Percentiles rank a stretch among this genome's conserved stretches.
These are phyloP conservation scores for Fusarium piperis DNA, from an alignment of 2,329 filamentous ascomycete species.

Conservation along the genomic window DNA sequence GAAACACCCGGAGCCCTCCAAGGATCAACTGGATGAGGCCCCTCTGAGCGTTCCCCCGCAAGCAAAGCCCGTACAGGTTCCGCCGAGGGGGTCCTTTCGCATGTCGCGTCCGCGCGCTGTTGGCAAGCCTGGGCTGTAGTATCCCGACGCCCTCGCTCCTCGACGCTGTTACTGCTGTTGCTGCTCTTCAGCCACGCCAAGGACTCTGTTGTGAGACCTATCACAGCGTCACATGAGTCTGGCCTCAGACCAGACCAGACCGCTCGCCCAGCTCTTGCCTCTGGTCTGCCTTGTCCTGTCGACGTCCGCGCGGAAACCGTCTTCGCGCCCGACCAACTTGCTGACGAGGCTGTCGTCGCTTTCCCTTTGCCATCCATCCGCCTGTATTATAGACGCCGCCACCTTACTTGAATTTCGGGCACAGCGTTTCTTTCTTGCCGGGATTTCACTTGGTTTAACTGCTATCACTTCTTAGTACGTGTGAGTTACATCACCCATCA, in stretches of 20 bases:
- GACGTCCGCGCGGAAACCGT: neutral
- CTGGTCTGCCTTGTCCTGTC: neutral
- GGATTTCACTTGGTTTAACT: conserved; percentile 11
- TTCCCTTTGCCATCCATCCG: conserved; percentile 6
- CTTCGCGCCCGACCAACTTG: conserved; percentile 18
- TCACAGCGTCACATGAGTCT: conserved; percentile 27
- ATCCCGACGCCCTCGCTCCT: conserved; percentile 18
- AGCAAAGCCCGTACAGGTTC: conserved; percentile 32
- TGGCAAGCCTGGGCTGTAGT: conserved; percentile 30
- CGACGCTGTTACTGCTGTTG: neutral
- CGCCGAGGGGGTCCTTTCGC: conserved; percentile 38
- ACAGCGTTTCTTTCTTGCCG: neutral
- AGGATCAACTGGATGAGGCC: conserved; percentile 35
- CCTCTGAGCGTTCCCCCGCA: conserved; percentile 14
- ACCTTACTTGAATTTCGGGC: neutral
- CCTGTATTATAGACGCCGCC: conserved; percentile 9
- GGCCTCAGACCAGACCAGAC: conserved; percentile 19
- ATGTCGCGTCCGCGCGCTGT: conserved; percentile 31
- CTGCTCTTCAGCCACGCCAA: conserved; percentile 8
- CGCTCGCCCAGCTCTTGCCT: conserved; percentile 17
- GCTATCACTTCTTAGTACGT: neutral
- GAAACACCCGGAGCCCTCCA: conserved; percentile 2
- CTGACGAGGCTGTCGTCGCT: conserved; percentile 13
- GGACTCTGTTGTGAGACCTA: conserved; percentile 26
- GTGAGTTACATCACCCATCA: conserved; percentile 20